These are phyloP conservation scores for Cordia subcordata DNA, from an alignment of 257 asterid genomes.

Conservation along the genomic window DNA sequence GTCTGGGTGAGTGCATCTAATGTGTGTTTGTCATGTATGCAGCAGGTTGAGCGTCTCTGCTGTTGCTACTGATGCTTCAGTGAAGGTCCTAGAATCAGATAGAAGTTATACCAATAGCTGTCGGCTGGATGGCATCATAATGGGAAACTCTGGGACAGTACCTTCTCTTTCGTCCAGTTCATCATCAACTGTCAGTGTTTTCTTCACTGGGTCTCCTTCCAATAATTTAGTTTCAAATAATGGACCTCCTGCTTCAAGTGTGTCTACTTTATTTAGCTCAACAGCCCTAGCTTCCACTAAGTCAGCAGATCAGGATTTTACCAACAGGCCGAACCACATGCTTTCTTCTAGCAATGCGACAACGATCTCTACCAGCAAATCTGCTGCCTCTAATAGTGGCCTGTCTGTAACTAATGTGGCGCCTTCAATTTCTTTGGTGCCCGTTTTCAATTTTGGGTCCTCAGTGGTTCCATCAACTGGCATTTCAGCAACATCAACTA, in stretches of 20 bases:
- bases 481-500: conserved; percentile 25
- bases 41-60: conserved; percentile 33
- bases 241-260: conserved; percentile 27
- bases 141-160: conserved; percentile 31
- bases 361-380: conserved; percentile 10
- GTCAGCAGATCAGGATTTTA: conserved; percentile 21
- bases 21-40: conserved; percentile 25
- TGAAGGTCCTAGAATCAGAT: conserved; percentile 24
- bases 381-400: conserved; percentile 25
- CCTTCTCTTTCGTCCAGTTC: conserved; percentile 23
- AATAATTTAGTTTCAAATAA: conserved; percentile 12
- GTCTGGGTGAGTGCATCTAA: background rate
- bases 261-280: conserved; percentile 22
- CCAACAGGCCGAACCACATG: conserved; percentile 19
- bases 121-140: conserved; percentile 30
- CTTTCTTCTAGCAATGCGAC: conserved; percentile 32
- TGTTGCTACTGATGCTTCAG: conserved; percentile 20
- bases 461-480: conserved; percentile 22
- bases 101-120: conserved; percentile 19
- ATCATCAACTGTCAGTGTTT: conserved; percentile 6
- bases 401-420: conserved; percentile 31
- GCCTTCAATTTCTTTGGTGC: conserved; percentile 21
- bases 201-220: conserved; percentile 11
- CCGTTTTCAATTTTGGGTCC: conserved; percentile 34
- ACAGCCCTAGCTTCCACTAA: conserved; percentile 20